Evolutionary conservation across 805 yeast genomes (phyloP).

Genomic region (Yarrowia sp.): DNA sequence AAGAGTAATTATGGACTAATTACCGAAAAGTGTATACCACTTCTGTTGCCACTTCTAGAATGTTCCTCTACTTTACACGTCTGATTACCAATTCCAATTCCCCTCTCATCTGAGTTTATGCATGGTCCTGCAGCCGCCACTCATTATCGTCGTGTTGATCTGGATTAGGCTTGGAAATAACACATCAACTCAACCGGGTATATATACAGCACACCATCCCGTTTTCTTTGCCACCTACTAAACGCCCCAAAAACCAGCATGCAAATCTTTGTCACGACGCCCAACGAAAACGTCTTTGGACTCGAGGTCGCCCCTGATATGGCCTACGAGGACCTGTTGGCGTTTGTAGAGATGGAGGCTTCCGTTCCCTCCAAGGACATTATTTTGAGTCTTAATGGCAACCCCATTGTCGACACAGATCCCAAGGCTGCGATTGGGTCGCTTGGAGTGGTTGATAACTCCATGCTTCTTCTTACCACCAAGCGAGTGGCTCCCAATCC

Average conservation of each 20-base stretch:
- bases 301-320: conserved; percentile 10
- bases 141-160: background rate
- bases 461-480: background rate
- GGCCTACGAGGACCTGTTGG: conserved; percentile 16
- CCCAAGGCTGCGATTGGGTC: conserved; percentile 5
- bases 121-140: background rate
- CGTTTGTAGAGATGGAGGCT: conserved; percentile 21
- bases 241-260: background rate
- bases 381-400: conserved; percentile 4
- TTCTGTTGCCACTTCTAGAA: background rate
- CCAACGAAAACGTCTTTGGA: conserved; percentile 8
- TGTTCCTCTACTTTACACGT: background rate
- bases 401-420: background rate
- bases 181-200: too few species aligned
- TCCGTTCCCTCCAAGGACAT: conserved; percentile 4
- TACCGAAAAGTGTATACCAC: background rate
- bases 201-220: too few species aligned
- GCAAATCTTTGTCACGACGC: conserved; percentile 17
- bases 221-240: background rate
- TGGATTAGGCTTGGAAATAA: too few species aligned
- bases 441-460: background rate
- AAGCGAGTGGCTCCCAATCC: background rate
- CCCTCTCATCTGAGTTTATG: background rate
- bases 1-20: too few species aligned
- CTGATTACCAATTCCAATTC: background rate